Evolutionary conservation across 306 rosid species (phyloP), one percentile per base, ranked within the genome.

Genomic region (Lablab purpureus): DNA sequence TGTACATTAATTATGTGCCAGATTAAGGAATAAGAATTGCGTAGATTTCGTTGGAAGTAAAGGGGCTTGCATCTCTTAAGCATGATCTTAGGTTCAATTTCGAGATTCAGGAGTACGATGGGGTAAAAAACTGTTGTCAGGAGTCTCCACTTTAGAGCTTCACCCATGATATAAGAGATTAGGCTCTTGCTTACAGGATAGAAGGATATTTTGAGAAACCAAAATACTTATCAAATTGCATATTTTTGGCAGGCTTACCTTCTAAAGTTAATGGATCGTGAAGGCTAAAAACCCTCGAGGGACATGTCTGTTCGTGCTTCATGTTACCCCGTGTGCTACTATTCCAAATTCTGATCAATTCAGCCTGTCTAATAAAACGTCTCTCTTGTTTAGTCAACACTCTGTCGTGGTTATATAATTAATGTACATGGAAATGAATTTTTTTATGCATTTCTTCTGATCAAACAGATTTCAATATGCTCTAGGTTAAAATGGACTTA

Each of bases 191-290:
- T 23, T 23, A 54, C 2, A 10, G 15, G 5, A 54, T 22, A 55
- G 17, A 28, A 56, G n/a, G 3, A 23, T 6, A 60, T 30, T 27
- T 60, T 30, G 43, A 60, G 43, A 30, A 60, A 28, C 41, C 67
- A 28, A 59, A 59, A 60, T 60, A 30, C 34, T 30, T 1, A 60
- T 60, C 9, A 60, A 19, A 58, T 64, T 86, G 51, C 72, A 67
- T 82, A 40, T 83, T 80, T 40, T 83, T 84, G 83, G 75, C 89
- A 92, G 98, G 82, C 80, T 30, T 80, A 85, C 68, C 97, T 91
- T 84, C 86, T 59, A 15, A 90, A 87, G 76, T 71, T 89, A 80
- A 82, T 91, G 80, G 91, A 87, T 43, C 89, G 85, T 18, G 88
- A 86, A 74, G 82, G 82, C 75, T 87, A 72, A 72, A 82, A 67